phyloP scores from a whole-genome alignment of 2,329 filamentous ascomycete species.

The Aspergillus proliferans region DNA sequence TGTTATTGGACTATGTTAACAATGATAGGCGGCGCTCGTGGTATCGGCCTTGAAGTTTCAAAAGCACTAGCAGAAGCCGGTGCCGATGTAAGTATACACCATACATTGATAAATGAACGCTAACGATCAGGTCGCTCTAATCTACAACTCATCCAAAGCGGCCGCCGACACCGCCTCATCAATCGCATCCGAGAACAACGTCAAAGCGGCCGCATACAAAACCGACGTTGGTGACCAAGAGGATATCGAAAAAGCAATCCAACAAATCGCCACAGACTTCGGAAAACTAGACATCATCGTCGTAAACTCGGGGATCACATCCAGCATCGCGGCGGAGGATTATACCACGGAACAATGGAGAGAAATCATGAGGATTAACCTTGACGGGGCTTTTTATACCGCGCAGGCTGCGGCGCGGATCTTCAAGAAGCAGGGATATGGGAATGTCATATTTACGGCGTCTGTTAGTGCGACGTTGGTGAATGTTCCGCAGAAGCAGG shows the following conservation, averaged over 20 bases:
- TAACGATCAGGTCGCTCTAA: conserved; percentile 21
- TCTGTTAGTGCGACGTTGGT: conserved; percentile 34
- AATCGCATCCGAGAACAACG: conserved; percentile 21
- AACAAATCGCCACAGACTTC: conserved; percentile 34
- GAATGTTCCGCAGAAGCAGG: conserved; percentile 36
- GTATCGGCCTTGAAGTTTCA: conserved; percentile 37
- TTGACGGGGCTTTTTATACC: conserved; percentile 35
- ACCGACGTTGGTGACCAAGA: conserved; percentile 24
- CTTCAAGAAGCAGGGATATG: conserved; percentile 30
- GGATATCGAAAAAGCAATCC: conserved; percentile 26
- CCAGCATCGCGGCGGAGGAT: conserved; percentile 30
- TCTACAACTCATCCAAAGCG: conserved; percentile 25
- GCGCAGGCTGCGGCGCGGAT: conserved; percentile 33
- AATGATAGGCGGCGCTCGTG: conserved; percentile 24
- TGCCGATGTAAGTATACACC: conserved; percentile 22
- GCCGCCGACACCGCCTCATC: conserved; percentile 18
- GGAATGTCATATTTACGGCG: conserved; percentile 36
- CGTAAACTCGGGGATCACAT: conserved; percentile 41
- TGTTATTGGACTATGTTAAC: background rate
- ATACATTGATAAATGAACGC: background rate
- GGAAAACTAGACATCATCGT: conserved; percentile 43
- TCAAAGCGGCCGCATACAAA: conserved; percentile 28
- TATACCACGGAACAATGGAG: conserved; percentile 36
- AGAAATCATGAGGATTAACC: conserved; percentile 35
- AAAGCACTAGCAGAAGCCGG: conserved; percentile 35